These are phyloP conservation scores for Pulveroboletus ravenelii DNA, from an alignment of 768 basidiomycete species.

Conservation along the genomic window DNA sequence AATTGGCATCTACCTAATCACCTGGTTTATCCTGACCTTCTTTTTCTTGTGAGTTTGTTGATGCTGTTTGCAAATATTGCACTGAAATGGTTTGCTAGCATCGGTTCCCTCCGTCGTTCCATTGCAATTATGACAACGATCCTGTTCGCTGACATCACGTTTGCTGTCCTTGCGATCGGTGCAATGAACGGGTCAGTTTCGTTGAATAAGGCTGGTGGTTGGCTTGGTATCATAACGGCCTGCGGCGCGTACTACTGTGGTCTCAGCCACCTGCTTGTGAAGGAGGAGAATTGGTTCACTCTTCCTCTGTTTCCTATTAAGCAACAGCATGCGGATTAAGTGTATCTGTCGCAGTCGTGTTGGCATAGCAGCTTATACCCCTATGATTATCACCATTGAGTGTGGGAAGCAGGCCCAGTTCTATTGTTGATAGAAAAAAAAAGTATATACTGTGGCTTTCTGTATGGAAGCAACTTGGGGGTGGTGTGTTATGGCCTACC, in stretches of 20 bases:
- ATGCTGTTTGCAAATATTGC: neutral
- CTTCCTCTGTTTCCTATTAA: slow-evolving; percentile 36
- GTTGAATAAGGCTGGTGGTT: slow-evolving; percentile 39
- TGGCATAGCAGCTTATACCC: too few relatives aligned
- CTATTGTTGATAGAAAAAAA: too few relatives aligned
- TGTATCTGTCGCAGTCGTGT: neutral
- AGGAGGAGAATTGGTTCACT: slow-evolving; percentile 35
- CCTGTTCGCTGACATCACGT: slow-evolving; percentile 50
- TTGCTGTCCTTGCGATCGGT: slow-evolving; percentile 42
- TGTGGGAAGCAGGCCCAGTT: too few relatives aligned
- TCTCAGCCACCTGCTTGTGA: slow-evolving; percentile 39
- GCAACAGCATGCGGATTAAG: slow-evolving; percentile 3
- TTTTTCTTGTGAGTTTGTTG: slow-evolving; percentile 51
- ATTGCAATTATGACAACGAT: slow-evolving; percentile 47
- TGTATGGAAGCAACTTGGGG: too few relatives aligned
- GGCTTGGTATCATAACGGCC: slow-evolving; percentile 43
- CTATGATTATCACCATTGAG: too few relatives aligned
- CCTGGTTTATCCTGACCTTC: slow-evolving; percentile 72
- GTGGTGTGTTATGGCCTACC: too few relatives aligned
- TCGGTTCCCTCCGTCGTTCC: slow-evolving; percentile 48
- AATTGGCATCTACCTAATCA: slow-evolving; percentile 67
- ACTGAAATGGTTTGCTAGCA: slow-evolving; percentile 23
- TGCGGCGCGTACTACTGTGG: slow-evolving; percentile 44
- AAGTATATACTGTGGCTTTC: too few relatives aligned
- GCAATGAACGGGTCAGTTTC: slow-evolving; percentile 27